phyloP scores from a whole-genome alignment of 257 asterid genomes.

The Penstemon davidsonii region DNA sequence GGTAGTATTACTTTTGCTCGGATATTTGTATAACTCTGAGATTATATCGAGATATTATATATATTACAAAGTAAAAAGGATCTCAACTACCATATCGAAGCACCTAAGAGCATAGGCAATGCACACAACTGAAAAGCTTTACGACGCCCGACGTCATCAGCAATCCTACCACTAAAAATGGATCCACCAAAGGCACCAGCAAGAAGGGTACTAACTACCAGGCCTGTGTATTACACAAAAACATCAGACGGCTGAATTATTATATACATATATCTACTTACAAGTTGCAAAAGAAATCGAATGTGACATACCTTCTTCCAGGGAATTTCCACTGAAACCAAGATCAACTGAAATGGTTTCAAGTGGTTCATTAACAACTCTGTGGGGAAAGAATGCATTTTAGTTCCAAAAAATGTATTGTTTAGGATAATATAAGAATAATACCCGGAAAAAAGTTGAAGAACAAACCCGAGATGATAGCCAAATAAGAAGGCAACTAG shows the following conservation, averaged over 20 bases:
- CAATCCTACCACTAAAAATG: conserved; percentile 80
- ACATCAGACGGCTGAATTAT: conserved; percentile 9
- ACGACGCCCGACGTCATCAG: conserved; percentile 86
- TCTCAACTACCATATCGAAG: conserved; percentile 54
- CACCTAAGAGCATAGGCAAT: conserved; percentile 81
- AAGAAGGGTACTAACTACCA: conserved; percentile 85
- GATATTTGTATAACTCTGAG: not conserved
- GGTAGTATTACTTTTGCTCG: not conserved
- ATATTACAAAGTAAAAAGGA: not conserved
- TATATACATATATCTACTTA: conserved; percentile 16
- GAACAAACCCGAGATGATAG: conserved; percentile 91
- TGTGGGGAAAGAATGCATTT: conserved; percentile 31
- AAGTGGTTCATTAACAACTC: conserved; percentile 95
- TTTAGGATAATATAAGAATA: not conserved
- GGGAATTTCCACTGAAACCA: conserved; percentile 77
- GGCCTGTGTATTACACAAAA: conserved; percentile 46
- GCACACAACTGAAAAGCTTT: conserved; percentile 85
- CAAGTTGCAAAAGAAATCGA: conserved; percentile 9
- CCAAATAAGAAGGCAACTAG: conserved; percentile 81
- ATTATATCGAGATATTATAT: not conserved
- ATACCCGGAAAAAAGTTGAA: conserved; percentile 14
- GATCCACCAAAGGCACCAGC: conserved; percentile 95
- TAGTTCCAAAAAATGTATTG: conserved; percentile 2
- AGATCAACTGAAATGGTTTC: conserved; percentile 86
- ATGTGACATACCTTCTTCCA: conserved; percentile 62